A percentile compares a stretch with the other conserved stretches of the same genome.
These are phyloP conservation scores for Nemania serpens DNA, from an alignment of 2,329 filamentous ascomycete genomes.

Conservation along the genomic window DNA sequence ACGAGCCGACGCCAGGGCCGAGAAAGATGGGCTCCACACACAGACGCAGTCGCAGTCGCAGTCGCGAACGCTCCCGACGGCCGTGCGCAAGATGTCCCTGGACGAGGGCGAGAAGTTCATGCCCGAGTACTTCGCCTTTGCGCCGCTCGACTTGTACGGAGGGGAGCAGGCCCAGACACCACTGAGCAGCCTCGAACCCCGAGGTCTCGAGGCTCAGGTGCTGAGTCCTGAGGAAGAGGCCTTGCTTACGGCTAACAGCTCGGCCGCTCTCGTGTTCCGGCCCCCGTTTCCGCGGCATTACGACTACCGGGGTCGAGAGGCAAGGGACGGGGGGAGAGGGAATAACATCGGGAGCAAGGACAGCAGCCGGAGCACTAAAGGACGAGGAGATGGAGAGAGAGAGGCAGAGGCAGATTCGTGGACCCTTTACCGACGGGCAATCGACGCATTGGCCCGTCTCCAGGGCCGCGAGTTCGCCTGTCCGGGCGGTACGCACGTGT, in stretches of 20 bases:
- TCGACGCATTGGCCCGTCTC: constrained; percentile 53
- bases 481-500: constrained; percentile 68
- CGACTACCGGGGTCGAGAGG: constrained; percentile 23
- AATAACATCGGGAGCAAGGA: neutral
- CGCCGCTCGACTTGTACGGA: constrained; percentile 25
- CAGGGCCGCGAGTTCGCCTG: constrained; percentile 67
- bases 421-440: constrained; percentile 49
- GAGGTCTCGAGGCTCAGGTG: constrained; percentile 34
- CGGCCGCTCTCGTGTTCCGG: constrained; percentile 46
- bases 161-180: constrained; percentile 23
- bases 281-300: constrained; percentile 59
- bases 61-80: constrained; percentile 54
- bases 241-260: constrained; percentile 40
- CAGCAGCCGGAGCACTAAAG: constrained; percentile 17
- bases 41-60: constrained; percentile 26
- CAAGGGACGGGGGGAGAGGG: neutral
- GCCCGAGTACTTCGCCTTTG: constrained; percentile 65
- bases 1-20: neutral
- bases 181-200: constrained; percentile 33
- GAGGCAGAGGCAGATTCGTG: constrained; percentile 25
- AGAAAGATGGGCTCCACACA: neutral
- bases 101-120: constrained; percentile 77
- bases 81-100: constrained; percentile 72
- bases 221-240: constrained; percentile 38
- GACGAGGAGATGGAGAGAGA: constrained; percentile 11